Percentiles rank a stretch among this genome's conserved stretches.
These are phyloP conservation scores for Phaeotremella fagi DNA, from an alignment of 768 basidiomycete genomes.

Conservation along the genomic window DNA sequence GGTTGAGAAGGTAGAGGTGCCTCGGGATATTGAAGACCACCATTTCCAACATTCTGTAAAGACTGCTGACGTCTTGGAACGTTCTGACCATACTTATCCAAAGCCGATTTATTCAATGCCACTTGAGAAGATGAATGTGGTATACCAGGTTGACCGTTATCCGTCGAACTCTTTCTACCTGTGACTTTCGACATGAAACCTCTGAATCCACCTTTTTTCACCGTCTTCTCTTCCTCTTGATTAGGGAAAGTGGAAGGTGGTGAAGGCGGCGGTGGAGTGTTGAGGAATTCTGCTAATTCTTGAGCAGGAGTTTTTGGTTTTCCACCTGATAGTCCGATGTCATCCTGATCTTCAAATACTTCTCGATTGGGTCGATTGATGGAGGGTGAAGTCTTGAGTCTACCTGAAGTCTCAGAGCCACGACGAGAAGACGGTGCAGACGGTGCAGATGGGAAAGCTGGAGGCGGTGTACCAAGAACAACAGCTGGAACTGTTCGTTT, in stretches of 20 bases:
- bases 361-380: not conserved
- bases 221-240: slow-evolving; percentile 4
- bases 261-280: slow-evolving; percentile 25
- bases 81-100: not conserved
- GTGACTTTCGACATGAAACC: slow-evolving; percentile 78
- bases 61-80: not conserved
- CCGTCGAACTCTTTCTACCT: slow-evolving; percentile 47
- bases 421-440: slow-evolving; percentile 1
- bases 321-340: not conserved
- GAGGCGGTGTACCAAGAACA: slow-evolving; percentile 33
- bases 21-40: not conserved
- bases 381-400: not conserved
- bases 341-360: slow-evolving; percentile 13
- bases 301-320: slow-evolving; percentile 20
- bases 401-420: not conserved
- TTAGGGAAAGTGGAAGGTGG: slow-evolving; percentile 3
- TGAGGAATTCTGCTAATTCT: slow-evolving; percentile 43
- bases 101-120: not conserved
- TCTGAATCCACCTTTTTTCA: slow-evolving; percentile 54
- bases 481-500: slow-evolving; percentile 34
- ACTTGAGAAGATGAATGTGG: not conserved
- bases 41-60: not conserved
- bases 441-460: slow-evolving; percentile 6
- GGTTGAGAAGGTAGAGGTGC: not conserved
- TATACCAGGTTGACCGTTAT: not conserved